Evolutionary conservation across 2,329 filamentous ascomycete genomes (phyloP).

Genomic region (Cyphellophora europaea): DNA sequence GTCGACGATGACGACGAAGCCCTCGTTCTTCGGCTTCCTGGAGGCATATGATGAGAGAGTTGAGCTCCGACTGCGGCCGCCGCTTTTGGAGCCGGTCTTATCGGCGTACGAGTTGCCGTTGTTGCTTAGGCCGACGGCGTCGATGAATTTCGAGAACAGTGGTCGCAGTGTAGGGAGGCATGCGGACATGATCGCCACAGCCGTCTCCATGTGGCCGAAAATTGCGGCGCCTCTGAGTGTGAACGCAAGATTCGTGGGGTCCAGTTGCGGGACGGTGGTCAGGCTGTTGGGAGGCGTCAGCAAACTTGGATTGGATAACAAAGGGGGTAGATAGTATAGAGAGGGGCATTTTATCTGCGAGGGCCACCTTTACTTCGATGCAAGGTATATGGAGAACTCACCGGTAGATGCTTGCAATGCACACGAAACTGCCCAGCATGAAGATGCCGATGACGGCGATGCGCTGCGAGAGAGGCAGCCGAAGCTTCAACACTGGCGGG

Average conservation of each 20-base stretch:
- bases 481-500: constrained; percentile 30
- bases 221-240: no score
- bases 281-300: no score
- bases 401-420: no score
- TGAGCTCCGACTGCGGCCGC: background rate
- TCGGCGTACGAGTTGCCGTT: background rate
- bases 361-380: no score
- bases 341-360: no score
- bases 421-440: constrained; percentile 22
- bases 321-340: no score
- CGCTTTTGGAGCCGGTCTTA: no score
- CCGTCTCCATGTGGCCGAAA: constrained; percentile 31
- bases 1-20: background rate
- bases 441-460: constrained; percentile 30
- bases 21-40: background rate
- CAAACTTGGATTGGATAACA: no score
- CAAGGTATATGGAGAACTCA: no score
- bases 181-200: constrained; percentile 23
- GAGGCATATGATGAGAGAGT: background rate
- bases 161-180: constrained; percentile 17
- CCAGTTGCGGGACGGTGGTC: no score
- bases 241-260: no score
- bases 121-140: background rate
- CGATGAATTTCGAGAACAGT: constrained; percentile 3
- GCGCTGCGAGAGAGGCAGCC: constrained; percentile 26